Evolutionary conservation across 805 yeast genomes (phyloP).

Genomic region (Myxozyma neglecta): DNA sequence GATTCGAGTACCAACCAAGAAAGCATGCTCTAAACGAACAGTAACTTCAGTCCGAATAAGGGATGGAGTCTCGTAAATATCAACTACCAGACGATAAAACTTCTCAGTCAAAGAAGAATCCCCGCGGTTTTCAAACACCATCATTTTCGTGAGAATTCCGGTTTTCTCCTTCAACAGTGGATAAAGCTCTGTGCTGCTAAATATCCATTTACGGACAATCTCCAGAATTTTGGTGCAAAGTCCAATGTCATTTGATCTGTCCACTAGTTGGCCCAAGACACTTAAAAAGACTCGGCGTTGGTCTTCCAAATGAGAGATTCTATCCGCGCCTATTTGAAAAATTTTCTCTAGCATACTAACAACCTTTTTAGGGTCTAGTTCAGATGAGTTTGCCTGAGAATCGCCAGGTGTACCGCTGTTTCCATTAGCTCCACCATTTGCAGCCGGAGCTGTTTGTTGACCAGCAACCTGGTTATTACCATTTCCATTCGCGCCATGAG

Average conservation of each 20-base stretch:
- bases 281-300: conserved; percentile 87
- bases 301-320: conserved; percentile 87
- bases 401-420: conserved; percentile 8
- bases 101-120: conserved; percentile 74
- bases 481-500: conserved; percentile 7
- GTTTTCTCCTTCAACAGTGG: conserved; percentile 97
- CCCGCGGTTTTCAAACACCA: conserved; percentile 85
- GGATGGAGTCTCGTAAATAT: conserved; percentile 77
- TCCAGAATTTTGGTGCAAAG: conserved; percentile 71
- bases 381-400: conserved; percentile 40
- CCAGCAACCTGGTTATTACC: conserved; percentile 3
- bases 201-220: conserved; percentile 87
- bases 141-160: conserved; percentile 88
- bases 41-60: conserved; percentile 84
- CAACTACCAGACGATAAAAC: conserved; percentile 82
- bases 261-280: conserved; percentile 83
- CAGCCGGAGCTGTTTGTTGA: conserved; percentile 9
- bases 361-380: conserved; percentile 77
- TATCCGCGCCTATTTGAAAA: conserved; percentile 70
- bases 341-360: conserved; percentile 74
- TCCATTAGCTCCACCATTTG: conserved; percentile 1
- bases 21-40: conserved; percentile 94
- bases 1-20: conserved; percentile 86
- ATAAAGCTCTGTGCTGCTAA: conserved; percentile 75
- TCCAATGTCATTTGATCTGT: conserved; percentile 76